Percentiles rank a stretch among this genome's conserved stretches.
These are phyloP conservation scores for Colletotrichum trifolii DNA, from an alignment of 2,329 filamentous ascomycete species.

Conservation along the genomic window DNA sequence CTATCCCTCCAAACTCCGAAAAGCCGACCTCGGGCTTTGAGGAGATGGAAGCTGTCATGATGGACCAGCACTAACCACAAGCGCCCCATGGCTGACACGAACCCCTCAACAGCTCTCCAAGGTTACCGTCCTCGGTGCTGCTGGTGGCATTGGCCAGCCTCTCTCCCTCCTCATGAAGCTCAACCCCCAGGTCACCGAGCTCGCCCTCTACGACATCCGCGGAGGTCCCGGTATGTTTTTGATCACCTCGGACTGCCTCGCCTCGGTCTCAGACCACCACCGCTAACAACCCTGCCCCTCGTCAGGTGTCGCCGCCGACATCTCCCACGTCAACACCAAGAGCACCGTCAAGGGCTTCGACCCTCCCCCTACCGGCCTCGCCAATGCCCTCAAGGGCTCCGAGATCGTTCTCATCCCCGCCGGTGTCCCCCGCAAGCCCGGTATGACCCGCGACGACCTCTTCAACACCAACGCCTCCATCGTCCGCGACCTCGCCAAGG, in stretches of 20 bases:
- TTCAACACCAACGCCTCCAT: slow-evolving; percentile 99
- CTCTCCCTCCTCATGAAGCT: slow-evolving; percentile 98
- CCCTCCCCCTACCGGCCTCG: slow-evolving; percentile 79
- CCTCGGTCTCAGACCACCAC: background rate
- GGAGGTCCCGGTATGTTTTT: slow-evolving; percentile 82
- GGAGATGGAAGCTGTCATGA: slow-evolving; percentile 12
- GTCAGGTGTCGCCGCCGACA: slow-evolving; percentile 94
- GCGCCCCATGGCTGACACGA: slow-evolving; percentile 38
- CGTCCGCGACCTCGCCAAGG: slow-evolving; percentile 97
- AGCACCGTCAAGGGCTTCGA: slow-evolving; percentile 92
- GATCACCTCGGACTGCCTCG: background rate
- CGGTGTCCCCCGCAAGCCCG: slow-evolving; percentile 98
- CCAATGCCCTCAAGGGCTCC: slow-evolving; percentile 82
- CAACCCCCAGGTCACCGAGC: slow-evolving; percentile 92
- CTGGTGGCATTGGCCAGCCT: slow-evolving; percentile 98
- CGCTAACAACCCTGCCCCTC: slow-evolving; percentile 39
- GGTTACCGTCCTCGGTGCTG: slow-evolving; percentile 96
- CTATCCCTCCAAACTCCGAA: slow-evolving; percentile 22
- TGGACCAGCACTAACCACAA: background rate
- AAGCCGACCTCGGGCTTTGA: slow-evolving; percentile 29
- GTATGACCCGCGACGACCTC: slow-evolving; percentile 99
- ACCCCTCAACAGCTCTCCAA: slow-evolving; percentile 80
- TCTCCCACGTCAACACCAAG: slow-evolving; percentile 99
- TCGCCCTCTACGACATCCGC: slow-evolving; percentile 98
- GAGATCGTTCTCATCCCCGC: slow-evolving; percentile 98